These are phyloP conservation scores for Clavispora santaluciae DNA, from an alignment of 805 yeast species.

Conservation along the genomic window DNA sequence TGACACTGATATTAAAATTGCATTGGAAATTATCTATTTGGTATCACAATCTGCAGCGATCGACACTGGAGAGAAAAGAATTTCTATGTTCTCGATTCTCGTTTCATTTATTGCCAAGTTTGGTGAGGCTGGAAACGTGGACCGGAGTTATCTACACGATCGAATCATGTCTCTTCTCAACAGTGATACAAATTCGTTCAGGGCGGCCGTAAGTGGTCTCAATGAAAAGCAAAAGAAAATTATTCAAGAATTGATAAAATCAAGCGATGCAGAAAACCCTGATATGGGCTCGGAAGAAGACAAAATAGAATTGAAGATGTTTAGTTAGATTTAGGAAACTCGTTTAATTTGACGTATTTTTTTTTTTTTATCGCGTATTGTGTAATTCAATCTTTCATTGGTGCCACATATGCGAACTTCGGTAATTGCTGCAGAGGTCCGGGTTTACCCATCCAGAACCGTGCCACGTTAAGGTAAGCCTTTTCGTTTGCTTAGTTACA, in stretches of 20 bases:
- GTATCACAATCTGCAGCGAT: constrained; percentile 34
- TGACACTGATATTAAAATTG: constrained; percentile 25
- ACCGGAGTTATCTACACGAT: constrained; percentile 39
- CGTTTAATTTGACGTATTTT: too few relatives aligned
- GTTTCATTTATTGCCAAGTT: constrained; percentile 34
- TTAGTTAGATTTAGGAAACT: too few relatives aligned
- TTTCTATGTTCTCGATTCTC: constrained; percentile 27
- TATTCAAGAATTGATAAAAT: constrained; percentile 42
- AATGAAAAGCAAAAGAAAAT: constrained; percentile 35
- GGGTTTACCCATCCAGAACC: background rate
- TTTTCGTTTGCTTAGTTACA: background rate
- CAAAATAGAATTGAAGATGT: constrained; percentile 47
- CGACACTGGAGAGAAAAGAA: constrained; percentile 25
- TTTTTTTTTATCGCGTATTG: background rate
- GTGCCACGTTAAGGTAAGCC: background rate
- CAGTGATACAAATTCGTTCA: constrained; percentile 44
- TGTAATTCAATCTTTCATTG: background rate
- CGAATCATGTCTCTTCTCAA: constrained; percentile 45
- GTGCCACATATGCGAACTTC: background rate
- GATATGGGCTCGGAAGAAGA: constrained; percentile 13
- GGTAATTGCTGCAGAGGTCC: background rate
- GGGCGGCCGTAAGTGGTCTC: constrained; percentile 39
- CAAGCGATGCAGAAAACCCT: constrained; percentile 4
- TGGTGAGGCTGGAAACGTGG: constrained; percentile 15
- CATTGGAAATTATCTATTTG: constrained; percentile 46